These are phyloP conservation scores for Trichoderma hamatum DNA, from an alignment of 2,329 filamentous ascomycete genomes.

Conservation along the genomic window DNA sequence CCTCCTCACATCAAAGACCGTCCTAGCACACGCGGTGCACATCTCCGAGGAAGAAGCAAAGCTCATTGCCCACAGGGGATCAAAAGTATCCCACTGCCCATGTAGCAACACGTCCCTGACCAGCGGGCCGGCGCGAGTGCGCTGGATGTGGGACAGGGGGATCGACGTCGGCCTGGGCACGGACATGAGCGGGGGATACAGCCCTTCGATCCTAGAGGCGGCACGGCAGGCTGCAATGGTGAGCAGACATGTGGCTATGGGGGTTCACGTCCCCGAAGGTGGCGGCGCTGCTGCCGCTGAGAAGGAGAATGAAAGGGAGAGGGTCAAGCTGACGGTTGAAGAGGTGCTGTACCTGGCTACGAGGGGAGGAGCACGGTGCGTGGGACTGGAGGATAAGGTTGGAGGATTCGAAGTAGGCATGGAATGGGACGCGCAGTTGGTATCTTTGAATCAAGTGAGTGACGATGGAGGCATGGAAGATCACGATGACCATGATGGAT, in stretches of 20 bases:
- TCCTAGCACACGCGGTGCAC: conserved; percentile 86
- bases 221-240: conserved; percentile 80
- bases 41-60: conserved; percentile 66
- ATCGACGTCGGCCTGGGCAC: conserved; percentile 85
- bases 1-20: conserved; percentile 71
- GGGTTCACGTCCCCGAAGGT: conserved; percentile 36
- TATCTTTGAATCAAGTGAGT: conserved; percentile 60
- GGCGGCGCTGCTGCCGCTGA: not conserved
- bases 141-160: conserved; percentile 72
- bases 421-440: conserved; percentile 88
- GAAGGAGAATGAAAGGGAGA: conserved; percentile 42
- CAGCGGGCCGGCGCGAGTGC: conserved; percentile 75
- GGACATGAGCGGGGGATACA: conserved; percentile 88
- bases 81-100: conserved; percentile 83
- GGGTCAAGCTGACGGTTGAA: conserved; percentile 74
- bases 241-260: conserved; percentile 70
- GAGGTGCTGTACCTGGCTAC: conserved; percentile 88
- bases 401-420: conserved; percentile 85
- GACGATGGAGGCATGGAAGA: conserved; percentile 32
- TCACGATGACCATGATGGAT: conserved; percentile 50
- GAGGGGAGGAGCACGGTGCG: conserved; percentile 78
- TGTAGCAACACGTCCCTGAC: conserved; percentile 83
- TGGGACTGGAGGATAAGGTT: conserved; percentile 71
- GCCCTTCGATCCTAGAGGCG: conserved; percentile 78
- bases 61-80: conserved; percentile 62